Evolutionary conservation across 1,139 yeast genomes (phyloP).

Genomic region (Tardiomyces digboiensis): DNA sequence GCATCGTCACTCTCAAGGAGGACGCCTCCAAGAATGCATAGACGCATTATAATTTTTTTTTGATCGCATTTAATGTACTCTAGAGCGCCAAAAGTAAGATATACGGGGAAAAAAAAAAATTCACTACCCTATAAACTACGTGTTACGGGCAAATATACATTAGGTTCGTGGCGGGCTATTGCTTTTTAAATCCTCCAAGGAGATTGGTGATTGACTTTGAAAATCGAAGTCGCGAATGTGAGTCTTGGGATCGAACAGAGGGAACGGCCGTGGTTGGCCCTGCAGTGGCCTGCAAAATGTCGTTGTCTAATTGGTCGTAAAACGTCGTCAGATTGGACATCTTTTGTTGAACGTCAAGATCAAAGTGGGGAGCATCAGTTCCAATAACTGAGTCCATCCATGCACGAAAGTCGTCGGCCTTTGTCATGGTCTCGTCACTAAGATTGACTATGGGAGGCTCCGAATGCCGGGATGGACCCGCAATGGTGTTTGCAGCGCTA

Average conservation of each 20-base stretch:
- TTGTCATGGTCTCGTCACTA: neutral
- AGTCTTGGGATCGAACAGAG: neutral
- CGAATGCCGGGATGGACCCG: neutral
- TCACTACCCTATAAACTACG: too few relatives aligned
- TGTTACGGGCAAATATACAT: too few relatives aligned
- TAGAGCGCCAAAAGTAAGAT: too few relatives aligned
- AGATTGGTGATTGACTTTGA: neutral
- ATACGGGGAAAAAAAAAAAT: too few relatives aligned
- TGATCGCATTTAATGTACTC: too few relatives aligned
- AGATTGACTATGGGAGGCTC: neutral
- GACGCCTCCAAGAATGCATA: conserved; percentile 25
- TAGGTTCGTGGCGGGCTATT: too few relatives aligned
- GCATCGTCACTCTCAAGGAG: conserved; percentile 87
- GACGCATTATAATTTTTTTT: neutral
- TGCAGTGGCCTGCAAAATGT: neutral
- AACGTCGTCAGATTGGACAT: neutral
- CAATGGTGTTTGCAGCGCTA: neutral
- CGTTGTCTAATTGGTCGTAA: neutral
- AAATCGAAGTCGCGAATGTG: neutral
- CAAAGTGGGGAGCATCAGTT: neutral
- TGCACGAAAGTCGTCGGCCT: neutral
- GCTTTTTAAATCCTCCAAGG: neutral
- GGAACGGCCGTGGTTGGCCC: neutral
- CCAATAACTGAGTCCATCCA: neutral
- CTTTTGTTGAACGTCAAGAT: neutral